Evolutionary conservation across 2,329 filamentous ascomycete genomes (phyloP).

Genomic region (Cladosporium sp.): DNA sequence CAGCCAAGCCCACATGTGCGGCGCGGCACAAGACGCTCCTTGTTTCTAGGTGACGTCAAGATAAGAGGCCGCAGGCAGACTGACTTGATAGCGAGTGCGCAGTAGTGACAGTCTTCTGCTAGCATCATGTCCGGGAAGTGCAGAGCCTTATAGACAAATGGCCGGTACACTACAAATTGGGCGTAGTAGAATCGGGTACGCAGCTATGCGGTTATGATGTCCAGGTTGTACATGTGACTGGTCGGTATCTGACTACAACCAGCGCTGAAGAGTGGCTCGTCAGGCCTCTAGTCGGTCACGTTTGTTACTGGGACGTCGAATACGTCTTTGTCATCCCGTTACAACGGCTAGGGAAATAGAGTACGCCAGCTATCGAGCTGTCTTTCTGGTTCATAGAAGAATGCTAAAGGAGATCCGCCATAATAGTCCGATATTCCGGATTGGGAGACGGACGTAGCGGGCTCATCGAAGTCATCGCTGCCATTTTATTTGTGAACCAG

Average conservation of each 20-base stretch:
- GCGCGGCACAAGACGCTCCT: too few species aligned
- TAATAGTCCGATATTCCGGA: constrained; percentile 36
- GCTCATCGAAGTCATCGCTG: too few species aligned
- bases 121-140: constrained; percentile 57
- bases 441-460: constrained; percentile 25
- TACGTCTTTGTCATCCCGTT: constrained; percentile 57
- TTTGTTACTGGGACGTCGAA: constrained; percentile 46
- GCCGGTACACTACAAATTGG: constrained; percentile 58
- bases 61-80: constrained; percentile 40
- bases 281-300: constrained; percentile 44
- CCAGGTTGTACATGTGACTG: constrained; percentile 55
- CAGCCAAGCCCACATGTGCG: constrained; percentile 62
- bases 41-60: too few species aligned
- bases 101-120: constrained; percentile 54
- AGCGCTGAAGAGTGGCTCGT: too few species aligned
- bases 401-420: constrained; percentile 40
- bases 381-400: constrained; percentile 53
- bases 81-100: constrained; percentile 58
- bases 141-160: constrained; percentile 60
- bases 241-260: too few species aligned
- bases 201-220: constrained; percentile 58
- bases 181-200: constrained; percentile 61
- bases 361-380: constrained; percentile 61
- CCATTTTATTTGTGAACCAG: neutral
- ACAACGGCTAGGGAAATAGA: constrained; percentile 54